Evolutionary conservation across 371 early-diverging fungal species (phyloP).

Genomic region (Mortierella sp.): DNA sequence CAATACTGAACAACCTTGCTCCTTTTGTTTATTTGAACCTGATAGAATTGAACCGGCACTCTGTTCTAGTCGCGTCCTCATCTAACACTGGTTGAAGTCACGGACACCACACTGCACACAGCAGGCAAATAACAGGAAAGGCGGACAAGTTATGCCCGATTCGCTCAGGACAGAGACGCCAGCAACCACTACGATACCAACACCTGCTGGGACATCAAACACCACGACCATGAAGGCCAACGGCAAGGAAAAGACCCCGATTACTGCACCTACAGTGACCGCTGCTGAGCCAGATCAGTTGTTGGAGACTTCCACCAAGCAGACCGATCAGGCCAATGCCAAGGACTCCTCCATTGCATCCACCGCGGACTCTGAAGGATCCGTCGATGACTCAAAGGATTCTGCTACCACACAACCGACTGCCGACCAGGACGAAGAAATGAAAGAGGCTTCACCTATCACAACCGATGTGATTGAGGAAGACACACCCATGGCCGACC

Average conservation of each 20-base stretch:
- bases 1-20: not conserved
- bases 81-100: constrained; percentile 2
- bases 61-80: constrained; percentile 11
- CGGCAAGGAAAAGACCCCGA: constrained; percentile 27
- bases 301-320: not conserved
- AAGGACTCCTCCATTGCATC: not conserved
- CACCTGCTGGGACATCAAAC: constrained; percentile 2
- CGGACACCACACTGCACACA: constrained; percentile 5
- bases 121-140: not conserved
- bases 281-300: not conserved
- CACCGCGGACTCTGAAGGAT: not conserved
- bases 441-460: constrained; percentile 23
- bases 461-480: constrained; percentile 20
- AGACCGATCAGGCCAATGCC: constrained; percentile 1
- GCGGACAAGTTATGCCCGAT: constrained; percentile 7
- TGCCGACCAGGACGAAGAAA: constrained; percentile 32
- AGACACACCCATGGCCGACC: constrained; percentile 32
- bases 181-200: constrained; percentile 1
- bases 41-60: not conserved
- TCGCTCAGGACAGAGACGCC: constrained; percentile 25
- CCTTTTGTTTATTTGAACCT: not conserved
- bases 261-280: not conserved
- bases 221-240: constrained; percentile 27
- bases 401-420: constrained; percentile 5
- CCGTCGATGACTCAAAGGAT: not conserved